These are phyloP conservation scores for Xylariaceae sp. DNA, from an alignment of 2,329 filamentous ascomycete genomes.

Conservation along the genomic window DNA sequence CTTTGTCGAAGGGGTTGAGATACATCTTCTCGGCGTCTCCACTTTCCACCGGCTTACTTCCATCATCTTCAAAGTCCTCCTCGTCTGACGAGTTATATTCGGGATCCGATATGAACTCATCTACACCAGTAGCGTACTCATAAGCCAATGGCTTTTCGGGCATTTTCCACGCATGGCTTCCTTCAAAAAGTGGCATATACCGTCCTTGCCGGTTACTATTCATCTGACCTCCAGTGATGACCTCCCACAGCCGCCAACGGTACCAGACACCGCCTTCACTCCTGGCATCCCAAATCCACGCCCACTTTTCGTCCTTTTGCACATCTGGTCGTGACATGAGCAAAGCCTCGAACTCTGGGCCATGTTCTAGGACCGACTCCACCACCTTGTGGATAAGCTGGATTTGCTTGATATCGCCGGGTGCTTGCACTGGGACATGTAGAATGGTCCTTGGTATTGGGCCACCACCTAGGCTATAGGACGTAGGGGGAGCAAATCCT, in stretches of 20 bases:
- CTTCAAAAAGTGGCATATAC: constrained; percentile 74
- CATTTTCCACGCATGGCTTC: constrained; percentile 76
- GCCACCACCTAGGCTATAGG: constrained; percentile 60
- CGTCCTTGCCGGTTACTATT: constrained; percentile 52
- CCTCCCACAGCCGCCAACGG: constrained; percentile 87
- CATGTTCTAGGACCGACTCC: constrained; percentile 78
- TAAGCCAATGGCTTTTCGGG: constrained; percentile 77
- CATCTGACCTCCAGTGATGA: constrained; percentile 69
- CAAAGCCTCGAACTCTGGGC: constrained; percentile 87
- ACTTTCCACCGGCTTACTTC: constrained; percentile 48
- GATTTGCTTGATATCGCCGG: constrained; percentile 77
- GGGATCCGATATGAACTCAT: constrained; percentile 81
- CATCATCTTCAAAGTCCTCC: constrained; percentile 71
- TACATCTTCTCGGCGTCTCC: constrained; percentile 63
- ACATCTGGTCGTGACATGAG: constrained; percentile 87
- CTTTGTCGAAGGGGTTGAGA: constrained; percentile 81
- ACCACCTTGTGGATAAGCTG: constrained; percentile 87
- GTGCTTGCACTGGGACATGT: constrained; percentile 75
- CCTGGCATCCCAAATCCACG: constrained; percentile 89
- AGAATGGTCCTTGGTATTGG: constrained; percentile 53
- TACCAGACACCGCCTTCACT: constrained; percentile 87
- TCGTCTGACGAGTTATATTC: constrained; percentile 90
- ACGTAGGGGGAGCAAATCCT: constrained; percentile 78
- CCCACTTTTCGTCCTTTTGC: constrained; percentile 86
- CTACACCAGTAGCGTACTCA: constrained; percentile 77